These are phyloP conservation scores for Coemansia sp. DNA, from an alignment of 192 early-diverging fungal genomes.

Conservation along the genomic window DNA sequence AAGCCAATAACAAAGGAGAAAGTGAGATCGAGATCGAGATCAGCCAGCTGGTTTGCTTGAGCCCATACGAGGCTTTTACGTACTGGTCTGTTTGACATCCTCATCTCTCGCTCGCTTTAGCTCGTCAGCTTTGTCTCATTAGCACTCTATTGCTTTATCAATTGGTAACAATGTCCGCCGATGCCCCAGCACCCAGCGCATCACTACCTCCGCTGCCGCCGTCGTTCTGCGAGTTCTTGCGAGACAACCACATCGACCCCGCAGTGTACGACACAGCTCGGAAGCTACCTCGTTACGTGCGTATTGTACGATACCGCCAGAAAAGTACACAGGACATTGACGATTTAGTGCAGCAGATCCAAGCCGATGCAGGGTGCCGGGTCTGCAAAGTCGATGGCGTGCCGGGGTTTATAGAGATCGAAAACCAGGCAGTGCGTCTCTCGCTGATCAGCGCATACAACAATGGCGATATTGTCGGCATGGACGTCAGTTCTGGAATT, in stretches of 20 bases:
- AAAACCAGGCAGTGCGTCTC: constrained; percentile 51
- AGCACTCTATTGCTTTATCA: not conserved
- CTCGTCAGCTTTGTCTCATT: too few relatives aligned
- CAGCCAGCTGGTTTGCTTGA: too few relatives aligned
- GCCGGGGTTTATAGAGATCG: constrained; percentile 63
- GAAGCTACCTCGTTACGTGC: constrained; percentile 76
- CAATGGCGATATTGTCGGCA: constrained; percentile 62
- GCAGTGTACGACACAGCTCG: constrained; percentile 62
- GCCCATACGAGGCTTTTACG: too few relatives aligned
- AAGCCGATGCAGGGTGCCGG: constrained; percentile 53
- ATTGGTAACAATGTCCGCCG: not conserved
- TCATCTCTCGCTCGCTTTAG: not conserved
- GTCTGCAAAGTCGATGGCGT: constrained; percentile 57
- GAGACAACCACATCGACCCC: constrained; percentile 70
- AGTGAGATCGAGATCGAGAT: not conserved
- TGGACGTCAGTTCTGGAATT: constrained; percentile 86
- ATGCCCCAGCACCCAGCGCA: not conserved
- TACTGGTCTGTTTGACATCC: too few relatives aligned
- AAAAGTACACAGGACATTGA: constrained; percentile 42
- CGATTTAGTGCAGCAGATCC: constrained; percentile 42
- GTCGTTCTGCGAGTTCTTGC: constrained; percentile 69
- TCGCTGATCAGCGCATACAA: constrained; percentile 56
- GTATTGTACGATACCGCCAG: constrained; percentile 48
- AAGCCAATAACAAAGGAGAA: not conserved
- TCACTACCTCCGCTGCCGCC: constrained; percentile 49